Conservation (phyloP, 495 filamentous ascomycete species). For the Mycothermus thermophilus region DNA sequence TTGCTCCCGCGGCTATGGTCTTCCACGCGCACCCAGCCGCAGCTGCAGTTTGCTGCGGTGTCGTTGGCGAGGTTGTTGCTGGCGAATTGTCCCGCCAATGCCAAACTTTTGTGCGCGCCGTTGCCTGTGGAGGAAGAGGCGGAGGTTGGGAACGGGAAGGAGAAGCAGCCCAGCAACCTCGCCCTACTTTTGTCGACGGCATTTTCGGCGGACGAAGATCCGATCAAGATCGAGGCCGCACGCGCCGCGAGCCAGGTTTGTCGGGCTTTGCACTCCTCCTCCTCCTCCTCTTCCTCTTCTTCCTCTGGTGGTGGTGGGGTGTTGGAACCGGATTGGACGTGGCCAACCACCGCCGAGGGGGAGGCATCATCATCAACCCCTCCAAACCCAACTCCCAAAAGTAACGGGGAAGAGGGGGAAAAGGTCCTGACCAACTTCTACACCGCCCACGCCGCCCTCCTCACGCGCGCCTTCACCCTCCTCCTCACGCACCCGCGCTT, state of each 20-base stretch:
- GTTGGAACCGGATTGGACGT: too few relatives aligned
- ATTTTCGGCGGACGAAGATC: constrained; percentile 43
- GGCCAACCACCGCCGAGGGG: too few relatives aligned
- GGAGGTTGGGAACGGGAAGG: too few relatives aligned
- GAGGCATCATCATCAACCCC: background rate
- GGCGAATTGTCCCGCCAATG: constrained; percentile 43
- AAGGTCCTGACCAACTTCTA: constrained; percentile 29
- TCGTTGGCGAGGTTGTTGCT: constrained; percentile 54
- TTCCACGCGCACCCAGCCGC: constrained; percentile 41
- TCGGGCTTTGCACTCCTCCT: constrained; percentile 32
- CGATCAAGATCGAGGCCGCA: constrained; percentile 61
- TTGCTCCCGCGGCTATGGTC: constrained; percentile 48
- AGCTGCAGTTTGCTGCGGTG: constrained; percentile 56
- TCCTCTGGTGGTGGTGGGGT: too few relatives aligned
- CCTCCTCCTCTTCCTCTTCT: background rate
- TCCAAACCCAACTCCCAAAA: too few relatives aligned
- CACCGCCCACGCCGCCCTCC: constrained; percentile 26
- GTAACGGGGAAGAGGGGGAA: background rate
- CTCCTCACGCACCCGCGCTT: constrained; percentile 57
- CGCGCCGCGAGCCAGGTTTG: constrained; percentile 52
- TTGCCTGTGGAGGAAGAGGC: too few relatives aligned
- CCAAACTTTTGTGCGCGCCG: constrained; percentile 32
- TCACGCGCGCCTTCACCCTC: constrained; percentile 42
- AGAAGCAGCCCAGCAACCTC: constrained; percentile 40
- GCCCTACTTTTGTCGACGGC: constrained; percentile 47